These are phyloP conservation scores for Westerdykella aurantiaca DNA, from an alignment of 2,329 filamentous ascomycete genomes.

Conservation along the genomic window DNA sequence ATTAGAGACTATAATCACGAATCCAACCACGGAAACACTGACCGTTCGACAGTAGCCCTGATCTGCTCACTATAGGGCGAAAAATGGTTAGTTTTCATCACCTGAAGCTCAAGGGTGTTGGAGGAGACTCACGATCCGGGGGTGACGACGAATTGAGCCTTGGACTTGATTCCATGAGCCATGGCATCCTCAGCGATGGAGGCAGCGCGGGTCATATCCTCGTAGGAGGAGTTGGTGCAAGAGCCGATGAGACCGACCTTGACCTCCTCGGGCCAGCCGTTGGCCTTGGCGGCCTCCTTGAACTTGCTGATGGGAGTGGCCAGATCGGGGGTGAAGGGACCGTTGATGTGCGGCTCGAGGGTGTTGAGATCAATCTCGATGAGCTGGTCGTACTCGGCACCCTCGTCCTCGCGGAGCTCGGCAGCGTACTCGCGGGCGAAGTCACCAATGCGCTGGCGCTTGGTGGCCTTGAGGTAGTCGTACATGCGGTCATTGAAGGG, in stretches of 20 bases:
- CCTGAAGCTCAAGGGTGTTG: not conserved
- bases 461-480: conserved; percentile 88
- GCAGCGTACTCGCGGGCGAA: conserved; percentile 78
- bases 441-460: conserved; percentile 84
- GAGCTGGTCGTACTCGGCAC: conserved; percentile 89
- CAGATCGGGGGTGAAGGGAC: conserved; percentile 96
- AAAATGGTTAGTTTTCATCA: not conserved
- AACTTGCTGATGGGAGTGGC: conserved; percentile 98
- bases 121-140: conserved; percentile 60
- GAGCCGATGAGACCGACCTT: conserved; percentile 97
- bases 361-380: conserved; percentile 94
- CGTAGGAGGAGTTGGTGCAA: conserved; percentile 88
- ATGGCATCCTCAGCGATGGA: conserved; percentile 89
- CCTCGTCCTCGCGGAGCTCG: conserved; percentile 81
- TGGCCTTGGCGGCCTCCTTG: conserved; percentile 85
- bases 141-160: conserved; percentile 88
- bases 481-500: conserved; percentile 98
- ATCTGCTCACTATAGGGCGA: too few relatives aligned
- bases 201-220: conserved; percentile 90
- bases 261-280: conserved; percentile 93
- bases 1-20: conserved; percentile 58
- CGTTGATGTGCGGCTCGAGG: conserved; percentile 97
- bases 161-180: conserved; percentile 87
- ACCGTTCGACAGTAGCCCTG: too few relatives aligned
- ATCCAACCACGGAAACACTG: too few relatives aligned